Evolutionary conservation across 768 basidiomycete genomes (phyloP), one percentile per base, ranked within the genome.

Genomic region (Agaricus blazei): DNA sequence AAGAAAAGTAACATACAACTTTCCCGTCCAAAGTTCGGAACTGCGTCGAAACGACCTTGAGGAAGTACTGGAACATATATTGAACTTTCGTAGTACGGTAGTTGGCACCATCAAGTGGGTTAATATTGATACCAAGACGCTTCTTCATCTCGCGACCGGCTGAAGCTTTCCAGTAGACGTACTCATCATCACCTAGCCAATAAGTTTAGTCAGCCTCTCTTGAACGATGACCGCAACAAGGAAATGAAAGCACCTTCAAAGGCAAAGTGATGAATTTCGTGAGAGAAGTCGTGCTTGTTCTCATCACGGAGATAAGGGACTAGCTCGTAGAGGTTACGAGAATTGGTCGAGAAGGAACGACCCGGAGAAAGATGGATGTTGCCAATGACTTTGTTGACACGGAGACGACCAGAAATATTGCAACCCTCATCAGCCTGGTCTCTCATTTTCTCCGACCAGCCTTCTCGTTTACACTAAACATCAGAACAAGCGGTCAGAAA

Each of bases 51-150:
- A 99, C 97, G 44, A 99, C 96, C 71, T 99, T 99, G 65, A 99
- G 78, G 84, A 98, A 98, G 72, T 98, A 96, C 67, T 98, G 93
- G 81, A 93, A 97, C 93, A 97, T 94, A 68, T 92, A 96, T 61
- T 93, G 82, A 26, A 85, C 71, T 65, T 89, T 88, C 60, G 70
- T 74, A 1, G 93, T 93, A 65, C 75, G 76, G 46, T 75, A 84
- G 54, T 79, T 72, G 26, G 79, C 77, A 28, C 74, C 79, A 55
- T 95, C 88, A 54, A 99, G 72, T 28, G 97, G 94, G 67, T 93
- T 85, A 8, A 68, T 78, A 36, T 70, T 71, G 36, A 98, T 84
- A 12, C 89, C 89, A 61, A 98, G 72, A 45, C 80, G 81, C 61
- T 80, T 73, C 74, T 79, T 86, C 81, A 90, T 83, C 45, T 77